Evolutionary conservation across 179 eudicot genomes (phyloP).

Genomic region (Heliamphora pulchella): DNA sequence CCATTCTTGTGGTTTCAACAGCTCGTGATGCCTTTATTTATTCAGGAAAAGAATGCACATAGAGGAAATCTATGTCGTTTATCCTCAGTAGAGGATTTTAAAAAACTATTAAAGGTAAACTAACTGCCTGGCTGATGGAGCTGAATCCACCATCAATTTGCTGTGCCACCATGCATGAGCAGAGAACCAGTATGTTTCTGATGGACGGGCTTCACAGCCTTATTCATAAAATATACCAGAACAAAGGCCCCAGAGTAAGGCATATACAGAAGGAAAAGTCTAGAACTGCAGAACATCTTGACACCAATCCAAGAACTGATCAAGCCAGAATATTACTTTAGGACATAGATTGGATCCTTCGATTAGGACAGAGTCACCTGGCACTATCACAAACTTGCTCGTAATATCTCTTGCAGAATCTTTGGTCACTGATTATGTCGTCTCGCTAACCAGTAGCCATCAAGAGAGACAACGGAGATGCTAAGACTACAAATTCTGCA

Average conservation of each 20-base stretch:
- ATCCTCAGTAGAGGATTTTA: slow-evolving; percentile 25
- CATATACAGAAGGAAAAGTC: slow-evolving; percentile 20
- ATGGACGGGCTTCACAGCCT: slow-evolving; percentile 34
- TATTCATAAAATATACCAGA: slow-evolving; percentile 33
- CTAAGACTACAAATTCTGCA: slow-evolving; percentile 30
- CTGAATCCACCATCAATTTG: slow-evolving; percentile 39
- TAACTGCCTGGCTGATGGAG: slow-evolving; percentile 34
- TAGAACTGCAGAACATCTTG: slow-evolving; percentile 42
- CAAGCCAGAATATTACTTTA: slow-evolving; percentile 15
- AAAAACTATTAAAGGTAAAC: slow-evolving; percentile 28
- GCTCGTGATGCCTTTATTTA: slow-evolving; percentile 29
- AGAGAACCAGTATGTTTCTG: slow-evolving; percentile 24
- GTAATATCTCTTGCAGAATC: slow-evolving; percentile 17
- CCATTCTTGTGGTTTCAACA: slow-evolving; percentile 26
- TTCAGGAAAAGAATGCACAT: slow-evolving; percentile 24
- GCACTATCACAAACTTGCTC: slow-evolving; percentile 26
- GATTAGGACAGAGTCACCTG: slow-evolving; percentile 22
- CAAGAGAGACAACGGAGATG: slow-evolving; percentile 20
- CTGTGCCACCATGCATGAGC: slow-evolving; percentile 25
- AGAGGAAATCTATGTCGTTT: slow-evolving; percentile 20
- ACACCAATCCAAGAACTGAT: slow-evolving; percentile 25
- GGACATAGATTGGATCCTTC: slow-evolving; percentile 10
- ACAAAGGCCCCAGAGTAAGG: slow-evolving; percentile 27
- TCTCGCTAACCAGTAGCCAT: slow-evolving; percentile 38
- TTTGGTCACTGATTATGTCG: slow-evolving; percentile 23